Evolutionary conservation across 129 eudicot species (phyloP).

Genomic region (carrot (Daucus carota)): DNA sequence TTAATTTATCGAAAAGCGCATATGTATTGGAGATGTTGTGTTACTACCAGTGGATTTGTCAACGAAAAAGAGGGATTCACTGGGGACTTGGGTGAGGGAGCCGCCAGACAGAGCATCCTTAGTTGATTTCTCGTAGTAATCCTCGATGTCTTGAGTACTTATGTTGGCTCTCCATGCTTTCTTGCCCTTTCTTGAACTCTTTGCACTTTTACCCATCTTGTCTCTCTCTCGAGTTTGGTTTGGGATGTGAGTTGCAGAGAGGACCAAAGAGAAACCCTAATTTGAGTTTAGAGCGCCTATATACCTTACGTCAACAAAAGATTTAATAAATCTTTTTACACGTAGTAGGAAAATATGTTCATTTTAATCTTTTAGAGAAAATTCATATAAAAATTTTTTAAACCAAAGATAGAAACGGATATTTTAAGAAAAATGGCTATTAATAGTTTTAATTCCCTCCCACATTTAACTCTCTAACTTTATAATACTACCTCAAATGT

Average conservation of each 20-base stretch:
- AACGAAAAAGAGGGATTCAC: slow-evolving; percentile 58
- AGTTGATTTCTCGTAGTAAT: slow-evolving; percentile 63
- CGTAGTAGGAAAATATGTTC: too few species aligned
- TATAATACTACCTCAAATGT: too few species aligned
- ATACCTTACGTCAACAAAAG: too few species aligned
- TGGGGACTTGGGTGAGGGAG: slow-evolving; percentile 50
- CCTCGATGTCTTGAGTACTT: slow-evolving; percentile 73
- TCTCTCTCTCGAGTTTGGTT: background rate
- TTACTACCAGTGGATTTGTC: slow-evolving; percentile 74
- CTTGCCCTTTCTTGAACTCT: slow-evolving; percentile 76
- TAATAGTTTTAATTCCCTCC: too few species aligned
- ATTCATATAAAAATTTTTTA: too few species aligned
- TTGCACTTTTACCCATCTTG: slow-evolving; percentile 54
- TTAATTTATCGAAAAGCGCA: too few species aligned
- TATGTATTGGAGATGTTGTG: too few species aligned
- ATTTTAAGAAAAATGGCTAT: too few species aligned
- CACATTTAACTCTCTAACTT: too few species aligned
- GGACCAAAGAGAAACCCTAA: background rate
- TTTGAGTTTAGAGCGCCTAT: background rate
- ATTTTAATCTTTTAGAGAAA: too few species aligned
- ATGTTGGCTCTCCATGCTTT: slow-evolving; percentile 86
- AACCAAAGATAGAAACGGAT: too few species aligned
- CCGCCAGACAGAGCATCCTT: slow-evolving; percentile 92
- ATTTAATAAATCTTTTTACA: too few species aligned
- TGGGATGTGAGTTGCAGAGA: background rate